Evolutionary conservation across 169 alveolate genomes (phyloP), one percentile per base, ranked within the genome.

Genomic region (Plasmodium yoelii): DNA sequence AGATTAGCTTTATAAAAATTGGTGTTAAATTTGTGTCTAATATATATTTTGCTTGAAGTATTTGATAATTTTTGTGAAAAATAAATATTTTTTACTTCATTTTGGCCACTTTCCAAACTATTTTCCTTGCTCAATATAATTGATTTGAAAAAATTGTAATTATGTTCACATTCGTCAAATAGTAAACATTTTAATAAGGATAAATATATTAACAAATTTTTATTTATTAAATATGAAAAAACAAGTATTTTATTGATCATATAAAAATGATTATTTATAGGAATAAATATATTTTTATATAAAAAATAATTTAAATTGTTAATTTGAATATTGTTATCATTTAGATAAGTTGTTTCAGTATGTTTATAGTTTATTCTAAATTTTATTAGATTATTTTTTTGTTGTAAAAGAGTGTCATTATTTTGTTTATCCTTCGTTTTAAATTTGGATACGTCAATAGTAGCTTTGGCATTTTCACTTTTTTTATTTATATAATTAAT

Each of bases 261-360:
- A 13, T 75, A 65, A 55, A 15, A 75, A 12, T 75, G 88, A 26
- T 75, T 15, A 7, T 75, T 49, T 4, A 75, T 75, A n/a, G 88
- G 88, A 12, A 15, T 49, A 42, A 12, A 75, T 18, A 75, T 22
- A 49, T 47, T 75, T 75, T 67, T 61, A 68, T 75, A 75, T 5
- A 75, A n/a, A 39, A 60, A 61, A 63, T 75, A 75, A 24, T 63
- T 75, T 8, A 75, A 13, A 12, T 68, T 75, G 49, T 75, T 34
- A 13, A 75, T 46, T 28, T 75, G 49, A 6, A 75, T 15, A 13
- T 63, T 63, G 0, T 28, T 1, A 49, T 12, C 51, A 0, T 22
- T 47, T 3, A 12, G 4, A 2, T 13, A 13, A 6, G 59, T 51
- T 0, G 59, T 51, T 12, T 13, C 4, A 51, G 4, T 34, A n/a